Base-by-base conservation (phyloP, 768 basidiomycete genomes). In the Amanita rimosa region DNA sequence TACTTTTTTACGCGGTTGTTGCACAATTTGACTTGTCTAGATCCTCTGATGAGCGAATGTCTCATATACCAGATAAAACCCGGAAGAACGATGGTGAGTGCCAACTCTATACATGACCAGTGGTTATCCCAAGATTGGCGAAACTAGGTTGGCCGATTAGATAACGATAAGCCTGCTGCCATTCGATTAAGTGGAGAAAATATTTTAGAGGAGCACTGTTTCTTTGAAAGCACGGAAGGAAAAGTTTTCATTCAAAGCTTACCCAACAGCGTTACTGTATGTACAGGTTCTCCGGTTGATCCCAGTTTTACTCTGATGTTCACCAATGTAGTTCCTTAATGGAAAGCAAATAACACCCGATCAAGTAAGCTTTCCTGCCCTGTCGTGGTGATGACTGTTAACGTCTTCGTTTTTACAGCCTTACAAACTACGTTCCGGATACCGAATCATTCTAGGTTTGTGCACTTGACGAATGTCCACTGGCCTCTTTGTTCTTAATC, bases 21-120 rank as follows among this genome's bases (percentile, higher is more conserved):
- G 6, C 19, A 35, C 41, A 44, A 40, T 53, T 21, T 54, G 51
- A 48, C 44, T 40, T 49, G 46, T 46, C 45, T 52, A 89, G 92
- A 96, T 70, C 94, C 93, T 44, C 74, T 96, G 44, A 96, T 96
- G 92, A 91, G 88, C 61, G 93, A 96, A 69, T 94, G 90, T 67
- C 68, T 92, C 58, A 85, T 90, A 57, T 89, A 98, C 62, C 93
- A 95, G 61, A 74, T 97, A 57, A 95, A 95, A 62, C 78, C 71
- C 6, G 93, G 93, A 14, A 76, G 73, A 57, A 92, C 90, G 3
- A 73, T 84, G 58, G 88, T 80, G 63, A 48, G 76, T 68, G 38
- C 37, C 16, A 14, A 40, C 37, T 44, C 46, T 55, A 51, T 38
- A 50, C 10, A 22, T 39, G 49, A 35, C 39, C 40, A 49, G 40